These are phyloP conservation scores for Selenicereus undatus DNA, from an alignment of 148 eudicot species.

Conservation along the genomic window DNA sequence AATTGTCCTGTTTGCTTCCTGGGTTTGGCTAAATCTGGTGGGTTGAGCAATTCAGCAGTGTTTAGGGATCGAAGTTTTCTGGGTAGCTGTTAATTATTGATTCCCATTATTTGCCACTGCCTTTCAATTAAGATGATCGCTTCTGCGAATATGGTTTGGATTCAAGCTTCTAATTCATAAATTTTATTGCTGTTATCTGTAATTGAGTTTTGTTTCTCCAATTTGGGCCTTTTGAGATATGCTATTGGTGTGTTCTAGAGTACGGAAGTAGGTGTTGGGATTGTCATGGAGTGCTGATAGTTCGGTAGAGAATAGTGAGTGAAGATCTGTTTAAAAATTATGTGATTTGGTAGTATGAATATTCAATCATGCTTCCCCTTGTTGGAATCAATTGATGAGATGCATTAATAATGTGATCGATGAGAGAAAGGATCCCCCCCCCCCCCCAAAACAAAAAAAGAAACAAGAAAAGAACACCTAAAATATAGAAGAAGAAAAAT, in stretches of 20 bases:
- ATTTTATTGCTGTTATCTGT: not conserved
- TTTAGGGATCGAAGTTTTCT: not conserved
- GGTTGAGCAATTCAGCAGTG: not conserved
- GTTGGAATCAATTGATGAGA: not conserved
- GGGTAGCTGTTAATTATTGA: not conserved
- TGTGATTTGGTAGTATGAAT: not conserved
- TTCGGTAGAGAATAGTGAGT: not conserved
- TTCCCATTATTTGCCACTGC: not conserved
- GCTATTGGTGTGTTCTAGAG: not conserved
- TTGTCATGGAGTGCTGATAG: not conserved
- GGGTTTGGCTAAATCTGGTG: not conserved
- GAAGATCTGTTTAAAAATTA: not conserved
- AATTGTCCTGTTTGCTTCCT: not conserved
- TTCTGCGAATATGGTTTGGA: no score
- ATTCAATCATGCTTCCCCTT: not conserved
- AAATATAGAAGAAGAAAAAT: no score
- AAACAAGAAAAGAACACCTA: no score
- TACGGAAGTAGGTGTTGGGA: not conserved
- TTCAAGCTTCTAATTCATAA: not conserved
- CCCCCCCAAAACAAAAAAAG: not conserved
- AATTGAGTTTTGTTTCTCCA: not conserved
- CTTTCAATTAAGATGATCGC: not conserved
- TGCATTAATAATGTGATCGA: constrained; percentile 4
- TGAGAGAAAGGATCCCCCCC: constrained; percentile 7
- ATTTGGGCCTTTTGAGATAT: not conserved